Percentiles rank a stretch among this genome's conserved stretches.
These are phyloP conservation scores for Alnus glutinosa DNA, from an alignment of 306 rosid genomes.

Conservation along the genomic window DNA sequence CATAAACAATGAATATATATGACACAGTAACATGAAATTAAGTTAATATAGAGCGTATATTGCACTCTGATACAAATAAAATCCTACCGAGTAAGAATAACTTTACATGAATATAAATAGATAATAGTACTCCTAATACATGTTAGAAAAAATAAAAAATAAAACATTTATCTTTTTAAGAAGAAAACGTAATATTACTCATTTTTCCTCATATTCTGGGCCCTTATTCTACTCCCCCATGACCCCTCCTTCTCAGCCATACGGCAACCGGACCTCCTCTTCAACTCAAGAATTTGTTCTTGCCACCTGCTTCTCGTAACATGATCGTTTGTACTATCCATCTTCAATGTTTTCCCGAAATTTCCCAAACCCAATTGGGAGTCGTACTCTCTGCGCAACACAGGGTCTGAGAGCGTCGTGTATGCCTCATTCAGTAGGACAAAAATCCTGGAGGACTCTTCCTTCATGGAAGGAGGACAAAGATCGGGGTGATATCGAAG, in stretches of 20 bases:
- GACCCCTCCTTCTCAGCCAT: slow-evolving; percentile 34
- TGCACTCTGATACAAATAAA: no score
- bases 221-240: slow-evolving; percentile 47
- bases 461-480: slow-evolving; percentile 46
- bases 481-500: slow-evolving; percentile 63
- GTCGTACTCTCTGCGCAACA: slow-evolving; percentile 52
- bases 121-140: background rate
- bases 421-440: slow-evolving; percentile 59
- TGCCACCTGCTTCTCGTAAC: slow-evolving; percentile 40
- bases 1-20: no score
- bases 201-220: slow-evolving; percentile 22
- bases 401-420: slow-evolving; percentile 48
- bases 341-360: background rate
- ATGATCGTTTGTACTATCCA: background rate
- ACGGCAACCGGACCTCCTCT: slow-evolving; percentile 37
- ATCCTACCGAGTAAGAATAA: no score
- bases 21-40: no score
- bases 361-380: slow-evolving; percentile 31
- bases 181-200: background rate
- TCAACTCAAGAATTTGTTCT: slow-evolving; percentile 54
- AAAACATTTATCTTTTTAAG: background rate
- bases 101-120: no score
- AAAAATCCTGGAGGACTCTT: slow-evolving; percentile 52
- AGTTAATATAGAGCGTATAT: no score
- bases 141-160: background rate